Conservation (phyloP, 2,329 filamentous ascomycete species). For the Fusarium hainanense region DNA sequence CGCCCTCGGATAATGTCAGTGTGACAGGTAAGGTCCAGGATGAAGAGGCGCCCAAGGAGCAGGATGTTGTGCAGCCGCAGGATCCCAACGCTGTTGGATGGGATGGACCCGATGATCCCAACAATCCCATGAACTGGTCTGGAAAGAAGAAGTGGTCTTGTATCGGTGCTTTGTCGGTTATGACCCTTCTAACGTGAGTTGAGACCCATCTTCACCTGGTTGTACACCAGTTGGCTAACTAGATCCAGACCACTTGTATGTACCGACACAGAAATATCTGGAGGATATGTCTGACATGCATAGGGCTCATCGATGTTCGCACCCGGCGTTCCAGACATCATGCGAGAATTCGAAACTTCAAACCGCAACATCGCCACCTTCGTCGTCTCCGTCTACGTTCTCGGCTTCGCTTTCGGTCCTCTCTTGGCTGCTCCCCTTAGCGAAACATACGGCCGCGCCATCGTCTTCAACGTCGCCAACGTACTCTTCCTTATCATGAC, state of each 20-base stretch:
- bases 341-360: conserved; percentile 56
- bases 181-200: conserved; percentile 46
- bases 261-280: background rate
- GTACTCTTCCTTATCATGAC: conserved; percentile 67
- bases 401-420: conserved; percentile 68
- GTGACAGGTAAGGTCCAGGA: conserved; percentile 1
- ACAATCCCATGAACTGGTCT: conserved; percentile 75
- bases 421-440: conserved; percentile 71
- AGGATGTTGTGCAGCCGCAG: background rate
- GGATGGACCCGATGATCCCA: conserved; percentile 56
- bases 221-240: background rate
- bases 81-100: conserved; percentile 42
- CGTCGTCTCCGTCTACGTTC: conserved; percentile 59
- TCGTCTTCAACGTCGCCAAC: conserved; percentile 52
- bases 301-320: conserved; percentile 49
- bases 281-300: background rate
- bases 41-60: conserved; percentile 16
- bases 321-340: conserved; percentile 58
- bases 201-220: background rate
- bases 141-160: conserved; percentile 55
- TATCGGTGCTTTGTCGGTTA: conserved; percentile 49
- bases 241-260: conserved; percentile 42
- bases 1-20: conserved; percentile 15
- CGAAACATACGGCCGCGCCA: conserved; percentile 69
- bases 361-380: conserved; percentile 55